A percentile compares a stretch with the other conserved stretches of the same genome.
Evolutionary conservation across 345 rosid genomes (phyloP).

Genomic region (Salix purpurea): DNA sequence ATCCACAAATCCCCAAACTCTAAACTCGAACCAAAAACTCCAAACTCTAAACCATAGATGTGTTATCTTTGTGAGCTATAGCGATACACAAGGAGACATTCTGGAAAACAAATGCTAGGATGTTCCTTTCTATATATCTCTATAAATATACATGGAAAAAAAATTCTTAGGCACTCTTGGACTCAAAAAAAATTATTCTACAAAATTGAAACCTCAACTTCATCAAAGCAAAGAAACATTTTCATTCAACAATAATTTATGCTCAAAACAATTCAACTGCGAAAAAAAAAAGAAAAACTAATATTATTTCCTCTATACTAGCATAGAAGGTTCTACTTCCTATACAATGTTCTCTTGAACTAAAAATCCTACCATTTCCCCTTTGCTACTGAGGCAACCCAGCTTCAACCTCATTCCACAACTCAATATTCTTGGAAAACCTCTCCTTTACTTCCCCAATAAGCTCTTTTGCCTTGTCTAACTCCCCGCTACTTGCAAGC

Average conservation of each 20-base stretch:
- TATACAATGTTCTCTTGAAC: not conserved
- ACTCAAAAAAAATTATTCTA: not conserved
- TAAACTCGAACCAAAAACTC: constrained; percentile 6
- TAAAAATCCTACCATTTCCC: not conserved
- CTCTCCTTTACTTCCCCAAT: constrained; percentile 48
- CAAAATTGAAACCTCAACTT: not conserved
- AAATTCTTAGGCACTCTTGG: not conserved
- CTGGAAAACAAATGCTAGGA: not conserved
- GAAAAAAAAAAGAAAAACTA: not conserved
- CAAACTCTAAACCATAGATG: constrained; percentile 3
- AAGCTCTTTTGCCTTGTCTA: constrained; percentile 59
- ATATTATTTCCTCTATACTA: not conserved
- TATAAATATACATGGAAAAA: not conserved
- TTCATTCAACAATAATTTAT: not conserved
- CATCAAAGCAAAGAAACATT: not conserved
- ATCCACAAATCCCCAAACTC: constrained; percentile 5
- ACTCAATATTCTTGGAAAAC: constrained; percentile 41
- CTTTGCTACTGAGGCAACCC: constrained; percentile 46
- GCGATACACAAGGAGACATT: too few species aligned
- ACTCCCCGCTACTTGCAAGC: constrained; percentile 43
- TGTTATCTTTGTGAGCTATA: too few species aligned
- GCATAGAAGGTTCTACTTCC: not conserved
- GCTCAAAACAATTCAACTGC: not conserved
- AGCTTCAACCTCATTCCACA: constrained; percentile 85
- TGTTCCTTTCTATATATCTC: not conserved